Evolutionary conservation across 805 yeast genomes (phyloP).

Genomic region (Candida arabinofermentans): DNA sequence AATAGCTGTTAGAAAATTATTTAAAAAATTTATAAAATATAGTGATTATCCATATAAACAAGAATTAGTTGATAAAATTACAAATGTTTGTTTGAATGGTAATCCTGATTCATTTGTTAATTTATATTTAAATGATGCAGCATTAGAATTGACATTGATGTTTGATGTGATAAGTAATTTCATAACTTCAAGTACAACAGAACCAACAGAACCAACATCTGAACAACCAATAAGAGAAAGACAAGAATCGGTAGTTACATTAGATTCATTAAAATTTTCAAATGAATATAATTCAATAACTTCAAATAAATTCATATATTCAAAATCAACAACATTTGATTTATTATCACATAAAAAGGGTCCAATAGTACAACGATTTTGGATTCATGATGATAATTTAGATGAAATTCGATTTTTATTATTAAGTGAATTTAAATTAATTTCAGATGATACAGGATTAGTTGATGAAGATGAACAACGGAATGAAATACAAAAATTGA

Average conservation of each 20-base stretch:
- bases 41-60: constrained; percentile 31
- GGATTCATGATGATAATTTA: constrained; percentile 61
- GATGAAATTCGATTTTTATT: constrained; percentile 47
- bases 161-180: constrained; percentile 43
- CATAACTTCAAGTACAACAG: no score
- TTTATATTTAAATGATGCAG: constrained; percentile 55
- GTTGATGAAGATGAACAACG: constrained; percentile 16
- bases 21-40: constrained; percentile 62
- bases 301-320: constrained; percentile 10
- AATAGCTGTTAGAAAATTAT: constrained; percentile 65
- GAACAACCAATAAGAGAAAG: neutral
- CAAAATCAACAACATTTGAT: constrained; percentile 34
- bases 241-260: constrained; percentile 14
- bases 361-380: constrained; percentile 36
- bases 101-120: constrained; percentile 56
- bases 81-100: constrained; percentile 23
- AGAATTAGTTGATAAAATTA: constrained; percentile 31
- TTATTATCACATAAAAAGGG: constrained; percentile 33
- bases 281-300: neutral
- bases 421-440: constrained; percentile 38
- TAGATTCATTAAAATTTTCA: constrained; percentile 20
- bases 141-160: constrained; percentile 54
- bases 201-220: no score
- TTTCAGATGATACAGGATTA: constrained; percentile 31
- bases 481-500: constrained; percentile 3